phyloP scores from a whole-genome alignment of 1,284 basidiomycete genomes.

The Cryptococcus sp. region DNA sequence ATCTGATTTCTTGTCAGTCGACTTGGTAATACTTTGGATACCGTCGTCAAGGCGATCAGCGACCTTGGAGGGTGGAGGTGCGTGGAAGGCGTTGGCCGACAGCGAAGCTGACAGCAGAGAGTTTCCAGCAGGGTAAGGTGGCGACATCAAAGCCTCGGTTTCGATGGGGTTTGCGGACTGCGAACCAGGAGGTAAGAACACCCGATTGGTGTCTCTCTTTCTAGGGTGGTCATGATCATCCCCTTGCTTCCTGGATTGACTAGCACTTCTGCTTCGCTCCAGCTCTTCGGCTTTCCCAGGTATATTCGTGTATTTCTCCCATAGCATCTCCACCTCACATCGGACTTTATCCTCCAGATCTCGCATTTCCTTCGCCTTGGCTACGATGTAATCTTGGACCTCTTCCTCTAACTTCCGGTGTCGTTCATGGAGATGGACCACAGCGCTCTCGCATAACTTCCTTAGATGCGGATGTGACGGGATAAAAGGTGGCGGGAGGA shows the following conservation, averaged over 20 bases:
- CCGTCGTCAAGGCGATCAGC: slow-evolving; percentile 19
- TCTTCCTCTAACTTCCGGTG: slow-evolving; percentile 35
- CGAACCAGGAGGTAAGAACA: not conserved
- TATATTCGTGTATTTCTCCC: slow-evolving; percentile 34
- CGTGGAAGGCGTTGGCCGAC: slow-evolving; percentile 31
- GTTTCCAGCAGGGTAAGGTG: slow-evolving; percentile 6
- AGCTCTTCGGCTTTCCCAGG: slow-evolving; percentile 22
- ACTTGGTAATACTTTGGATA: slow-evolving; percentile 20
- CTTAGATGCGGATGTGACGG: slow-evolving; percentile 45
- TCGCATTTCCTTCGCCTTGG: slow-evolving; percentile 31
- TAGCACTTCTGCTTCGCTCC: slow-evolving; percentile 4
- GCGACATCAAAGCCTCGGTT: not conserved
- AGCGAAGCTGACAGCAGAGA: slow-evolving; percentile 37
- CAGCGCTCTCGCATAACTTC: slow-evolving; percentile 35
- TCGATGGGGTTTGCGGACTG: not conserved
- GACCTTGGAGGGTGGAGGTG: slow-evolving; percentile 12
- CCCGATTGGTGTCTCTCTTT: not conserved
- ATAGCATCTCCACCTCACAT: slow-evolving; percentile 41
- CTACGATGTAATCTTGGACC: slow-evolving; percentile 30
- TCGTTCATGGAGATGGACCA: slow-evolving; percentile 21
- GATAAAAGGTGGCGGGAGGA: slow-evolving; percentile 49
- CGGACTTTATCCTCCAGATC: slow-evolving; percentile 37
- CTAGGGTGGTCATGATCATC: not conserved
- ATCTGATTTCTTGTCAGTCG: slow-evolving; percentile 20
- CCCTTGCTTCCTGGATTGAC: not conserved